Evolutionary conservation across 108 stramenopile genomes (phyloP), one percentile per base, ranked within the genome.

Genomic region (Cyclotella baltica): DNA sequence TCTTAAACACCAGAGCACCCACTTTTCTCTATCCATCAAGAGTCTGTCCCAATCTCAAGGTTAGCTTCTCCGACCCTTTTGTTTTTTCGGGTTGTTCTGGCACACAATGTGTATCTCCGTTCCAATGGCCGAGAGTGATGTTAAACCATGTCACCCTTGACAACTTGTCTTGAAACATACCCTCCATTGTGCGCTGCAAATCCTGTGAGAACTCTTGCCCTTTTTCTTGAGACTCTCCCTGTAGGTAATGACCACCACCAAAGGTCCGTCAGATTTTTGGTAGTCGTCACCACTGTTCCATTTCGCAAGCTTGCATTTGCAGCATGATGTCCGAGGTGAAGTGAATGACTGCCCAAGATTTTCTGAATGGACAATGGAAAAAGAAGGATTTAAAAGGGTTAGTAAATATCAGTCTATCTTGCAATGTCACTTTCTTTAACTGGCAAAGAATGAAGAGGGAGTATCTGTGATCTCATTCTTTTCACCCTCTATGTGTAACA

Each of bases 401-500:
- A 13, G 18, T 66, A 43, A 38, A 5, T 66, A 38, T 10, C 1
- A 25, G 25, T 66, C 43, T n/a, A 22, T 19, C 2, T 1, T 66
- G 40, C n/a, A n/a, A n/a, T n/a, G n/a, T n/a, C n/a, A n/a, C n/a
- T n/a, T n/a, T n/a, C n/a, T n/a, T n/a, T n/a, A 38, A 66, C 64
- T 66, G 22, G 43, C 64, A 43, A 43, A 66, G 19, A 23, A 66
- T 20, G 25, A 1, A 10, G 40, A 43, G 10, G 38, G 13, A 20
- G 47, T 66, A 43, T 66, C 64, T 3, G 64, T 66, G 5, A 66
- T 66, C 10, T 23, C 6, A 23, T 66, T 66, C 4, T 15, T 47
- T 4, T 11, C 20, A 4, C 64, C 64, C 16, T 9, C 20, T 23
- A 66, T 47, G 43, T 66, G 40, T 20, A 66, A 19, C 25, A 23